Base-by-base conservation (phyloP, 2,329 filamentous ascomycete species). In the Berkeleyomyces basicola region DNA sequence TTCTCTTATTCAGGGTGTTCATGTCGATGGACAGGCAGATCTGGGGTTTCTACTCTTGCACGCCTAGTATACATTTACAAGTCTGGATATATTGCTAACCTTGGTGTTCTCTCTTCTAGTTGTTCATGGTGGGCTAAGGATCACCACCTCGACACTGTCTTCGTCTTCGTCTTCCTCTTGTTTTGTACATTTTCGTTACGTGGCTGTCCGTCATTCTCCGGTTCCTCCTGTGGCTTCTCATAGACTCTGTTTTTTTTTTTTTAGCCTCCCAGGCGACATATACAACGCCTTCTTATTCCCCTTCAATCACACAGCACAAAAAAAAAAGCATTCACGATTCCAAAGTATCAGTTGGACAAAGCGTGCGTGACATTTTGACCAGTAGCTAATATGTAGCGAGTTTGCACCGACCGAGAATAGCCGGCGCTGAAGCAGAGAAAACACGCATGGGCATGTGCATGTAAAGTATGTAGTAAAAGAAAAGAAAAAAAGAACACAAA, bases 371-470 rank as follows among this genome's bases (percentile, higher is more conserved):
- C 33, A 39, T 55, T 55, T 10, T 4, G 11, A 55, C 33, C 33
- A 14, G 23, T n/a, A 39, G 11, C 51, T n/a, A 55, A 23, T 23
- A 23, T 23, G 33, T 14, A 55, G 36, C 39, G 33, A 55, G 39
- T 36, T 14, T 36, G 51, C 51, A 55, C n/a, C 51, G 39, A 7
- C 6, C 7, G 16, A 3, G 11, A n/a, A 46, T 3, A 46, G 43
- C 7, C 43, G 16, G 43, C 3, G 43, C 3, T 37, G 33, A 39
- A 55, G 51, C 31, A 11, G 36, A 46, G 23, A 31, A 55, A 53
- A 55, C 60, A 61, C 49, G 60, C 60, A 61, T 61, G 60, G 60
- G 49, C 60, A 61, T 61, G 60, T 61, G 60, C 60, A 61, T 61
- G 60, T 61, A 10, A 39, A 23, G 51, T 55, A 55, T 14, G 49